phyloP scores from a whole-genome alignment of 192 early-diverging fungal genomes.

The Nowakowskiella sp. region DNA sequence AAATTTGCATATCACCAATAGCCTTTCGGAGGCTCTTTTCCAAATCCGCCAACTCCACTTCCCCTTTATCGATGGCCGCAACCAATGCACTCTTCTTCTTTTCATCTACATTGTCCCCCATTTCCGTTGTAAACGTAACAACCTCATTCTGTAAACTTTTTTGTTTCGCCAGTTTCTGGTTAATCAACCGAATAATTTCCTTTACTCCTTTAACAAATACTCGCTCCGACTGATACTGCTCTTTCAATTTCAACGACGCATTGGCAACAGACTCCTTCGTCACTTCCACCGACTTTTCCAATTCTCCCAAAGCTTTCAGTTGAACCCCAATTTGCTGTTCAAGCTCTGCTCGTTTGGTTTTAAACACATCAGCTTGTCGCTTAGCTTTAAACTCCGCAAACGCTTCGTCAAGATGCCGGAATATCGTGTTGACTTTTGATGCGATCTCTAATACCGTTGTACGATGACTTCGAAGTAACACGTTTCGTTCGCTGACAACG shows the following conservation, averaged over 20 bases:
- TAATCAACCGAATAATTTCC: conserved; percentile 1
- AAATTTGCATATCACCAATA: background rate
- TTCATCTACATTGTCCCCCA: conserved; percentile 6
- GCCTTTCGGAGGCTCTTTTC: background rate
- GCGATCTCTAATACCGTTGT: background rate
- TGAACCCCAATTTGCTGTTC: background rate
- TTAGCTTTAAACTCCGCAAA: conserved; percentile 17
- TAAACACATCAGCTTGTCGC: conserved; percentile 7
- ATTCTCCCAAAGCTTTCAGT: background rate
- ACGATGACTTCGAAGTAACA: conserved; percentile 3
- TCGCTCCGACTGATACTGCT: too few relatives aligned
- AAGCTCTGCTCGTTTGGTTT: background rate
- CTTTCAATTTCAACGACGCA: too few relatives aligned
- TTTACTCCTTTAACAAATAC: background rate
- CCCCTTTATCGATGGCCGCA: conserved; percentile 11
- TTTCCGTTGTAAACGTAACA: background rate
- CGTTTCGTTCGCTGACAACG: conserved; percentile 5
- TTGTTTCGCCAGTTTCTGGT: conserved; percentile 10
- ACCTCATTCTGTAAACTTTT: conserved; percentile 15
- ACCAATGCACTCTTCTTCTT: conserved; percentile 1
- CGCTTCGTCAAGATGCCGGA: conserved; percentile 4
- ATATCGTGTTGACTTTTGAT: conserved; percentile 4
- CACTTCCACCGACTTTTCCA: conserved; percentile 1
- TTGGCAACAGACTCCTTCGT: conserved; percentile 5
- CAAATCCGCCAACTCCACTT: conserved; percentile 18